These are phyloP conservation scores for Sphagnum magellanicum DNA, from an alignment of 228 moss, liverwort and hornwort species.

Conservation along the genomic window DNA sequence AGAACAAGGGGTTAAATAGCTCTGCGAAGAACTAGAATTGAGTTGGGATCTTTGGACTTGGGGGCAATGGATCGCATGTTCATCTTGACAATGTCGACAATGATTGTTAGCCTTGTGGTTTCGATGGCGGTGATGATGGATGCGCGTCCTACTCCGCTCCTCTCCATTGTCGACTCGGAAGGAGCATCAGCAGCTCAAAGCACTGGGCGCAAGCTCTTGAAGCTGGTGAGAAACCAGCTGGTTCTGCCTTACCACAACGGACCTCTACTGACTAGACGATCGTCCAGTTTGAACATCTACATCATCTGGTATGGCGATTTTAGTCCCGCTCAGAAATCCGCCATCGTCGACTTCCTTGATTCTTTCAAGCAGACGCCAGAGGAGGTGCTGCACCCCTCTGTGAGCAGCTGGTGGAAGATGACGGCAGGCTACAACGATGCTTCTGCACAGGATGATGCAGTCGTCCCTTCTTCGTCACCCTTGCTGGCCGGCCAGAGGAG, in stretches of 20 bases:
- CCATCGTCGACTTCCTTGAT: conserved; percentile 53
- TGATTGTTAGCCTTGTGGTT: too few relatives aligned
- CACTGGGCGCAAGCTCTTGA: conserved; percentile 39
- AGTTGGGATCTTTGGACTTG: too few relatives aligned
- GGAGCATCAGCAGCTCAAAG: neutral
- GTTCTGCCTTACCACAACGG: conserved; percentile 82
- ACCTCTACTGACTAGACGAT: conserved; percentile 37
- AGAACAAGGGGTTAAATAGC: too few relatives aligned
- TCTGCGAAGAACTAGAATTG: too few relatives aligned
- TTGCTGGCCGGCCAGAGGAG: conserved; percentile 10
- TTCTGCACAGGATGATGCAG: conserved; percentile 22
- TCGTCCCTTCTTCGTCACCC: conserved; percentile 23
- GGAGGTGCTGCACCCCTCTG: conserved; percentile 23
- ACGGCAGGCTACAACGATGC: conserved; percentile 45
- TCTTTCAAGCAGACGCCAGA: conserved; percentile 23
- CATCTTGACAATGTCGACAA: too few relatives aligned
- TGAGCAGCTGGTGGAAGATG: conserved; percentile 58
- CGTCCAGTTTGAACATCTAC: conserved; percentile 38
- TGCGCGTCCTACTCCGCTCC: conserved; percentile 18
- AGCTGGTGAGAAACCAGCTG: conserved; percentile 45
- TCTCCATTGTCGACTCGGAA: conserved; percentile 7
- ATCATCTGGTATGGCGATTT: conserved; percentile 80
- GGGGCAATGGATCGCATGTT: too few relatives aligned
- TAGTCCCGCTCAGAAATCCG: conserved; percentile 34
- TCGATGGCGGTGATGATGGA: neutral